These are phyloP conservation scores for Aureobasidium subglaciale DNA, from an alignment of 2,329 filamentous ascomycete genomes.

Conservation along the genomic window DNA sequence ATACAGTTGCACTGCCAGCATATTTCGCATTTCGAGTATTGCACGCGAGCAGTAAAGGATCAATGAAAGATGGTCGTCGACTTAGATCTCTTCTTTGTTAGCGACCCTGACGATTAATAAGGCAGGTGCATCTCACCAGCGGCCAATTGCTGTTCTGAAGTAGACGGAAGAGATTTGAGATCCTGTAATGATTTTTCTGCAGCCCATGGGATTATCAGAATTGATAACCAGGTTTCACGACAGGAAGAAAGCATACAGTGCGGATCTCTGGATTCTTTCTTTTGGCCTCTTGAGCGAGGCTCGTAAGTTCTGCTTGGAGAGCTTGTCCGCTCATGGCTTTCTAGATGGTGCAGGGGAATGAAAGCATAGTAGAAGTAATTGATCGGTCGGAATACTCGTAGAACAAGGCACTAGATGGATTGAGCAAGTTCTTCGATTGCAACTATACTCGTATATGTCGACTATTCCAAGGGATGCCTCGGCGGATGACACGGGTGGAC, in stretches of 20 bases:
- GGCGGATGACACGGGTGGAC: conserved; percentile 5
- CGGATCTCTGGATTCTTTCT: conserved; percentile 85
- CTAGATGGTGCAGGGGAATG: too few relatives aligned
- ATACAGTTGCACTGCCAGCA: conserved; percentile 77
- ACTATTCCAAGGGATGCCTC: not conserved
- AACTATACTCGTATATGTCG: not conserved
- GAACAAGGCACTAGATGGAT: not conserved
- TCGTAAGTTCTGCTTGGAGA: conserved; percentile 77
- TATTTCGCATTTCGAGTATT: conserved; percentile 85
- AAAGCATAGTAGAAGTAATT: too few relatives aligned
- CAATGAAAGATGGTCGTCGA: conserved; percentile 74
- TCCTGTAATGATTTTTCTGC: conserved; percentile 92
- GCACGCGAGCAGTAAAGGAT: conserved; percentile 91
- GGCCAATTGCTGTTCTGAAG: conserved; percentile 68
- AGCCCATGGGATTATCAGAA: conserved; percentile 39
- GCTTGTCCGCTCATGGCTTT: conserved; percentile 80
- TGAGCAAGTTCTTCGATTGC: too few relatives aligned
- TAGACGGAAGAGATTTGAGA: conserved; percentile 66
- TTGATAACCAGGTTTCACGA: too few relatives aligned
- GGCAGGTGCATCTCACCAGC: conserved; percentile 46
- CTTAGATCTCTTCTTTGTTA: conserved; percentile 61
- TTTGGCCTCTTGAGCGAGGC: conserved; percentile 91
- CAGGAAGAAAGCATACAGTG: conserved; percentile 48
- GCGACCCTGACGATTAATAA: conserved; percentile 7
- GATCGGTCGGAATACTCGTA: too few relatives aligned